These are phyloP conservation scores for Jamesozyma gamospora DNA, from an alignment of 805 yeast genomes.

Conservation along the genomic window DNA sequence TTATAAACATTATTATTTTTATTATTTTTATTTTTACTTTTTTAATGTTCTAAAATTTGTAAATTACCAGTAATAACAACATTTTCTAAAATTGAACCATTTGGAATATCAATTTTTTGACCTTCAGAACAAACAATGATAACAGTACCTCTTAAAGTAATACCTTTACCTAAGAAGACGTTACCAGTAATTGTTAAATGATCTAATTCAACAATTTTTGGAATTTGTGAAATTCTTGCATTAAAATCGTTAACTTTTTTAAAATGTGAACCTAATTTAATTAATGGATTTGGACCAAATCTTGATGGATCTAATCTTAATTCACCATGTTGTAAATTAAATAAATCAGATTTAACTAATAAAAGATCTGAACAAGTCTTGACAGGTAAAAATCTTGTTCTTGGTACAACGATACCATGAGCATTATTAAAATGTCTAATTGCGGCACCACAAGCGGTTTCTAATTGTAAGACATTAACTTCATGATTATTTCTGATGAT, in stretches of 20 bases:
- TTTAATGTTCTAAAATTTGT: constrained; percentile 45
- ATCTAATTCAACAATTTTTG: constrained; percentile 90
- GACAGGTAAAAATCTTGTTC: constrained; percentile 95
- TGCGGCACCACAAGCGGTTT: constrained; percentile 99
- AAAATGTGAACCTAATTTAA: constrained; percentile 93
- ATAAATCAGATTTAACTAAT: constrained; percentile 90
- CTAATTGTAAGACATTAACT: constrained; percentile 82
- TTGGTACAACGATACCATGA: constrained; percentile 96
- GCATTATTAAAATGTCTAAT: constrained; percentile 91
- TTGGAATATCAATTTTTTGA: constrained; percentile 92
- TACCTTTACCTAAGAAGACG: constrained; percentile 81
- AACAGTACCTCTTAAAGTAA: constrained; percentile 91
- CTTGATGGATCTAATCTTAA: constrained; percentile 73
- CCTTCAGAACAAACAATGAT: constrained; percentile 97
- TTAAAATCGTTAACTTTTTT: constrained; percentile 91
- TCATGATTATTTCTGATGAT: constrained; percentile 69
- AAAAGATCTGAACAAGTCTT: constrained; percentile 93
- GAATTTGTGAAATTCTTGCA: constrained; percentile 73
- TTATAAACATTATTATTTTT: no score
- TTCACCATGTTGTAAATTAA: constrained; percentile 85
- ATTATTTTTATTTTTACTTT: not conserved
- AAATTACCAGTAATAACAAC: constrained; percentile 96
- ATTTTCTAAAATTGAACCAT: constrained; percentile 88
- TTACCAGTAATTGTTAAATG: constrained; percentile 97
- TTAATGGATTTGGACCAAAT: constrained; percentile 85